Evolutionary conservation across 2,329 filamentous ascomycete genomes (phyloP), one percentile per base, ranked within the genome.

Genomic region (Hortaea sp.): DNA sequence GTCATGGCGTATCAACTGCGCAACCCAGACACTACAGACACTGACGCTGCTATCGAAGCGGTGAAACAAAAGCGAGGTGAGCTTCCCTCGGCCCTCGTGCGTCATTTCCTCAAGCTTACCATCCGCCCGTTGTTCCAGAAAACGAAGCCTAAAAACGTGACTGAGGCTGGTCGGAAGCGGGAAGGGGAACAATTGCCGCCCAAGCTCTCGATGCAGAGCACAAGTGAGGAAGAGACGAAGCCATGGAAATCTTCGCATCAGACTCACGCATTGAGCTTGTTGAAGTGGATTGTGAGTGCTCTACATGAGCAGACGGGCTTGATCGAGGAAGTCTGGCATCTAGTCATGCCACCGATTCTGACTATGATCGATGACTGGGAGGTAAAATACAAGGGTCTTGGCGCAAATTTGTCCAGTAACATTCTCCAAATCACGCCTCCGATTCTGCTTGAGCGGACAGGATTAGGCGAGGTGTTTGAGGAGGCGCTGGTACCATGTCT

Each of bases 1-100:
- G 85, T 87, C 50, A 78, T 94, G 65, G 81, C 81, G 50, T 97
- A 89, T 88, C 92, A 97, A 66, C 75, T 97, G 44, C 77, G 86
- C 34, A 80, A 97, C 60, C 87, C 88, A 0, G 73, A 73, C 4
- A 71, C 70, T 47, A 77, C 74, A 3, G 82, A 89, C 51, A 67
- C 73, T 29, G 57, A 59, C 30, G 61, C 63, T 46, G 70, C 69
- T 10, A 69, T 74, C 43, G 66, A 69, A 54, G 67, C 68, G 49
- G 69, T 74, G 39, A 62, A 67, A 35, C 30, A 45, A 39, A 32
- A 47, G 39, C 38, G 45, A 49, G 69, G 71, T 74, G 71, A 74
- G 71, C 72, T 75, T 49, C 60, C 69, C 59, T 63, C 63, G 59
- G 60, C 63, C 56, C 69, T 73, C 53, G 67, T 74, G 12, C 68